Conservation (phyloP, 192 early-diverging fungal species). For the Mortierella alpina region DNA sequence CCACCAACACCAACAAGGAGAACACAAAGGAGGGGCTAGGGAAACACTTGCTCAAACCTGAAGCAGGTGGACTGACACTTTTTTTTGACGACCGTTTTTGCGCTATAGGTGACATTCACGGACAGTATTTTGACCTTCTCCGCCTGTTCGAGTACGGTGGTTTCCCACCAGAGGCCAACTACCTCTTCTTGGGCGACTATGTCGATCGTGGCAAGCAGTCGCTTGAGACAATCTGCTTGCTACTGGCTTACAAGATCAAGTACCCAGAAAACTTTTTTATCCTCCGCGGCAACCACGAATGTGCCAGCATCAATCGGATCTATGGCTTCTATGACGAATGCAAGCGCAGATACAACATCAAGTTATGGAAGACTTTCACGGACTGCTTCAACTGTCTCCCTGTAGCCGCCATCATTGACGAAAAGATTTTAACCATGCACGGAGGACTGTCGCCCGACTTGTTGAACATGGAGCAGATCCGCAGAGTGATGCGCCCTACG, state of each 20-base stretch:
- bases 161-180: conserved; percentile 96
- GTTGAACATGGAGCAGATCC: conserved; percentile 97
- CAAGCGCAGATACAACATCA: conserved; percentile 97
- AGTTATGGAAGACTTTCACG: conserved; percentile 98
- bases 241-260: conserved; percentile 99
- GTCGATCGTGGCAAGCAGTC: conserved; percentile 98
- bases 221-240: conserved; percentile 95
- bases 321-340: conserved; percentile 99
- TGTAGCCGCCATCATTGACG: conserved; percentile 96
- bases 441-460: conserved; percentile 97
- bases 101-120: conserved; percentile 77
- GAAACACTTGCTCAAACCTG: not conserved
- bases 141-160: conserved; percentile 97
- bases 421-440: conserved; percentile 99
- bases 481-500: conserved; percentile 95
- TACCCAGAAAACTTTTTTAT: conserved; percentile 99
- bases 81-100: not conserved
- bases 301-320: conserved; percentile 95
- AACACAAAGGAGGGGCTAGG: not conserved
- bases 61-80: not conserved
- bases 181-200: conserved; percentile 97
- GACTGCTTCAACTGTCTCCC: conserved; percentile 99
- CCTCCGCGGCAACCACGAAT: conserved; percentile 97
- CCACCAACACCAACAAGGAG: not conserved
- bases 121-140: conserved; percentile 97